These are phyloP conservation scores for Eragrostis tef DNA, from an alignment of 202 grass and related monocot genomes.

Conservation along the genomic window DNA sequence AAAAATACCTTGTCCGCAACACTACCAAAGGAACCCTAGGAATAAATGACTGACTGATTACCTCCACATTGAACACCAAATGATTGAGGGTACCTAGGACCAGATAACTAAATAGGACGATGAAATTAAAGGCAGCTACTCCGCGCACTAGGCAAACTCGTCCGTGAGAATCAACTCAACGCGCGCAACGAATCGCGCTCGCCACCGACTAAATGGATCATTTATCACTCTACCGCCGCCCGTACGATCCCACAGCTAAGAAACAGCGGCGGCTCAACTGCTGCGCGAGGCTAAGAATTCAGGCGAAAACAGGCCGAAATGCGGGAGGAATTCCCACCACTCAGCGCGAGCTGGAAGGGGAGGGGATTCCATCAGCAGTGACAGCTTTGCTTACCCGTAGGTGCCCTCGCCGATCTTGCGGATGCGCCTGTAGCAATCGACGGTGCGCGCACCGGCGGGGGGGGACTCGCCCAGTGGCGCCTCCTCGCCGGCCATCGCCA, in stretches of 20 bases:
- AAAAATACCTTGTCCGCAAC: background rate
- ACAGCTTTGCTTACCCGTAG: conserved; percentile 53
- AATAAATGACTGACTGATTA: background rate
- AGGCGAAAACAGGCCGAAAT: background rate
- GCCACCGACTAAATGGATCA: conserved; percentile 13
- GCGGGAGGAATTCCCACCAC: background rate
- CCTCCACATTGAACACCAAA: conserved; percentile 1
- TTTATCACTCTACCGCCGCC: conserved; percentile 3
- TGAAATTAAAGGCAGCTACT: background rate
- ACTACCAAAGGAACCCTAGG: conserved; percentile 25
- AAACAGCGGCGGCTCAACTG: background rate
- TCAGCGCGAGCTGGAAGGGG: background rate
- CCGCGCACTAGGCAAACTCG: background rate
- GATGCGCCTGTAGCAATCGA: conserved; percentile 67
- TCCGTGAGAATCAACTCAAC: background rate
- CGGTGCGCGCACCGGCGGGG: conserved; percentile 51
- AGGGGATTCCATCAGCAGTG: background rate
- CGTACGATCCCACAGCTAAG: conserved; percentile 27
- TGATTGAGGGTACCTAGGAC: conserved; percentile 16
- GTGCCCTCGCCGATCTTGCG: conserved; percentile 71
- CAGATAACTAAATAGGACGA: background rate
- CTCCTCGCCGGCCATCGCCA: conserved; percentile 50
- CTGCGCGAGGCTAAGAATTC: background rate
- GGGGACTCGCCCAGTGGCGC: conserved; percentile 53
- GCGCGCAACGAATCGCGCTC: conserved; percentile 1